These are phyloP conservation scores for Venturia carpophila DNA, from an alignment of 2,329 filamentous ascomycete species.

Conservation along the genomic window DNA sequence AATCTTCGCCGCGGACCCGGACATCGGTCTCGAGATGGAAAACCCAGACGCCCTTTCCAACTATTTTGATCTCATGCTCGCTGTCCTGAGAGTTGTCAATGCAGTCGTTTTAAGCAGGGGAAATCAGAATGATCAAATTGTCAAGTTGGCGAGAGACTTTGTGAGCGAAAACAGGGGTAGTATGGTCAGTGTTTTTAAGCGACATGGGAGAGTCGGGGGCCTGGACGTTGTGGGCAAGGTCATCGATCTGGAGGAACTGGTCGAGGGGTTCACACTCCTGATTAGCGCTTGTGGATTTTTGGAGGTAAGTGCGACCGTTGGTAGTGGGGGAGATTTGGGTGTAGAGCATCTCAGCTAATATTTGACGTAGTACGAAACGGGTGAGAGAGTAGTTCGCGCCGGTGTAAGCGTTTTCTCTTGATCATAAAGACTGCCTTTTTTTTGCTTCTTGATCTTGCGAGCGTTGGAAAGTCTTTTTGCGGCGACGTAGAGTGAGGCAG, in stretches of 20 bases:
- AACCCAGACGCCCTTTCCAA: slow-evolving; percentile 64
- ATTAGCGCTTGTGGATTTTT: slow-evolving; percentile 77
- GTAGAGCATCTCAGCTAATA: neutral
- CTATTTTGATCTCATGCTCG: slow-evolving; percentile 77
- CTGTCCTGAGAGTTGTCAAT: slow-evolving; percentile 72
- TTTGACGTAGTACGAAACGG: neutral
- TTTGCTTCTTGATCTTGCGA: no score
- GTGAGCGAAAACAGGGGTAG: slow-evolving; percentile 73
- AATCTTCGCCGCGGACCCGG: slow-evolving; percentile 85
- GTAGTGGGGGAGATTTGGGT: neutral
- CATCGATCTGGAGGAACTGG: slow-evolving; percentile 63
- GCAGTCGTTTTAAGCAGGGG: slow-evolving; percentile 76
- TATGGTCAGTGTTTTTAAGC: slow-evolving; percentile 84
- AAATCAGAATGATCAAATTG: slow-evolving; percentile 63
- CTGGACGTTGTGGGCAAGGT: slow-evolving; percentile 29
- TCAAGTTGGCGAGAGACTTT: slow-evolving; percentile 71
- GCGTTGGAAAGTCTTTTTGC: no score
- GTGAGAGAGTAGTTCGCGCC: neutral
- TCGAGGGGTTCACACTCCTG: slow-evolving; percentile 76
- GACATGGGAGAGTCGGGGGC: slow-evolving; percentile 63
- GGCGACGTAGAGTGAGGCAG: no score
- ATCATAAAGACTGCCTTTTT: neutral
- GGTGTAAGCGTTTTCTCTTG: slow-evolving; percentile 3
- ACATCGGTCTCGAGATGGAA: slow-evolving; percentile 73
- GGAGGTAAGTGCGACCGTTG: slow-evolving; percentile 53